Conservation (phyloP, 139 green algal genomes). For the Dunaliella primolecta region DNA sequence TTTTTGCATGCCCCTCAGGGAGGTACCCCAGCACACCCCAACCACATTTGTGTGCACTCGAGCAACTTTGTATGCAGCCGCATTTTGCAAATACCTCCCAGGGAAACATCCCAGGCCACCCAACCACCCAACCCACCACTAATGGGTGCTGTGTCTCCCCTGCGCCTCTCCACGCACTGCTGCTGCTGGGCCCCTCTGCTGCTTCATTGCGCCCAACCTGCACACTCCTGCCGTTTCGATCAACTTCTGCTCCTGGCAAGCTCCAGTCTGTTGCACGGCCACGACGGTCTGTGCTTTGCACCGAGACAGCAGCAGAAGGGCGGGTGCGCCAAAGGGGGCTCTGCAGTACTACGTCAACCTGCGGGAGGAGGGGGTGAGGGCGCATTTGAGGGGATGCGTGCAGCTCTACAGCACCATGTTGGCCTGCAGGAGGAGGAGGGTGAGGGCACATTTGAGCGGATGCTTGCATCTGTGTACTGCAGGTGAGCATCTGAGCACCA, state of each 20-base stretch:
- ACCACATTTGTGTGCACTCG: neutral
- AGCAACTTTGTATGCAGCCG: neutral
- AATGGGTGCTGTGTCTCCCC: neutral
- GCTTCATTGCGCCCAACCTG: too few species aligned
- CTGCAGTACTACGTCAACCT: neutral
- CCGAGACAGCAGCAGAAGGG: neutral
- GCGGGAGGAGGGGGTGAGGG: neutral
- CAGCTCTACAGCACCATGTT: neutral
- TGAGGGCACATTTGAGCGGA: too few species aligned
- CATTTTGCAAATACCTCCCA: too few species aligned
- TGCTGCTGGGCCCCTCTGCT: too few species aligned
- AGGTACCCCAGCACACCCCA: neutral
- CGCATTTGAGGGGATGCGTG: too few species aligned
- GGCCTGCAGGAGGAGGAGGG: neutral
- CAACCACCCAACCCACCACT: neutral
- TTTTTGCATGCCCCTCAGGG: neutral
- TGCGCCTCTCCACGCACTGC: neutral
- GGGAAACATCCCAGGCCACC: too few species aligned
- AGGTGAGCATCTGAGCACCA: too few species aligned
- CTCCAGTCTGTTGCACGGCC: too few species aligned
- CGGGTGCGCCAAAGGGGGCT: neutral
- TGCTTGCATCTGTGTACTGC: too few species aligned
- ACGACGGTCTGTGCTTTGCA: too few species aligned
- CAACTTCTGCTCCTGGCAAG: too few species aligned
- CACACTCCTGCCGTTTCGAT: too few species aligned